Evolutionary conservation across 2,329 filamentous ascomycete species (phyloP).

Genomic region (Ceratocystis cacaofunesta): DNA sequence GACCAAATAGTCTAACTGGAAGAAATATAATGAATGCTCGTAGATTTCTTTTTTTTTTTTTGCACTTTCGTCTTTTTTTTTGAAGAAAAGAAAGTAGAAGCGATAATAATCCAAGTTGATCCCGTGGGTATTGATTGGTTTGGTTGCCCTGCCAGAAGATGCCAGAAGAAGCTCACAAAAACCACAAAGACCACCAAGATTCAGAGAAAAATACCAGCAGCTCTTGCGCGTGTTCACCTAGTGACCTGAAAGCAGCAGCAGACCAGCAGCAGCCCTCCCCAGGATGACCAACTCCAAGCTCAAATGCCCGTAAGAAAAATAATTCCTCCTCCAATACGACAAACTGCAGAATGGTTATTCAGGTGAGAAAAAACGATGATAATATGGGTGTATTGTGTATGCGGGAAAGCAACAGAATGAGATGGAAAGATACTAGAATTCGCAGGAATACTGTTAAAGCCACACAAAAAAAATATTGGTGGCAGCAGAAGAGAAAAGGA

Average conservation of each 20-base stretch:
- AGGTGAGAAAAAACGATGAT: slow-evolving; percentile 10
- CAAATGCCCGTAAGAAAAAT: slow-evolving; percentile 13
- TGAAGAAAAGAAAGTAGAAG: not conserved
- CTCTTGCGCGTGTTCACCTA: slow-evolving; percentile 7
- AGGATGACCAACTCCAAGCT: slow-evolving; percentile 12
- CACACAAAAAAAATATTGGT: not conserved
- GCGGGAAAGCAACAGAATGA: not conserved
- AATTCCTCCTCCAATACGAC: slow-evolving; percentile 13
- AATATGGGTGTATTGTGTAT: slow-evolving; percentile 15
- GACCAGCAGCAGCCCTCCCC: not conserved
- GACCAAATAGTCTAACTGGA: slow-evolving; percentile 10
- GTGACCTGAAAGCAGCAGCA: slow-evolving; percentile 3
- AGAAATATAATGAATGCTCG: slow-evolving; percentile 11
- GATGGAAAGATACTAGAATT: not conserved
- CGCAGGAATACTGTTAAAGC: not conserved
- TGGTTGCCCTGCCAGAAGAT: slow-evolving; percentile 2
- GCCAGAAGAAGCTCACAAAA: no score
- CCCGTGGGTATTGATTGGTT: not conserved
- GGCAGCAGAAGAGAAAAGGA: not conserved
- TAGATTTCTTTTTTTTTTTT: slow-evolving; percentile 11
- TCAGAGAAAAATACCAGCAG: slow-evolving; percentile 6
- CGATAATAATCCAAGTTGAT: not conserved
- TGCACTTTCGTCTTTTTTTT: slow-evolving; percentile 7
- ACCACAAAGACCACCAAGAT: slow-evolving; percentile 3
- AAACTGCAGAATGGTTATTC: slow-evolving; percentile 11